phyloP scores from a whole-genome alignment of 345 rosid genomes.

The Excoecaria agallocha region DNA sequence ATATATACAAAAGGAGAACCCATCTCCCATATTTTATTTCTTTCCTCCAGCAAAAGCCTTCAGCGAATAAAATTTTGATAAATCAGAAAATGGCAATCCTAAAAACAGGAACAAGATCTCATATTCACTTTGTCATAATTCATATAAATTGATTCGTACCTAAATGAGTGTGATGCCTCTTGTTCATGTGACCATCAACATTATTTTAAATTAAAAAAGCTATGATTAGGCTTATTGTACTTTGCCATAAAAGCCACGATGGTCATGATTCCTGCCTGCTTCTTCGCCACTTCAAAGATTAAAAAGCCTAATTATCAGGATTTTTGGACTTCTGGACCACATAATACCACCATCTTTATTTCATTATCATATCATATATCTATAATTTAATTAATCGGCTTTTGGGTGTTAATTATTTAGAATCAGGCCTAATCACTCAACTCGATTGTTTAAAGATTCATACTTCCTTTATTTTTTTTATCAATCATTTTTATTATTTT shows the following conservation, averaged over 20 bases:
- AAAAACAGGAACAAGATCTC: neutral
- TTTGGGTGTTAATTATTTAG: neutral
- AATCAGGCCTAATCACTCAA: neutral
- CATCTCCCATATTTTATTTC: too few species aligned
- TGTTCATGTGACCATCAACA: too few species aligned
- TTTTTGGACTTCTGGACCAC: neutral
- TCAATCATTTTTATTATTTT: too few species aligned
- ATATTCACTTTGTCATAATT: neutral
- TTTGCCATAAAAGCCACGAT: neutral
- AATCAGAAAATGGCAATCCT: neutral
- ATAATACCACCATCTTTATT: too few species aligned
- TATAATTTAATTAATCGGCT: neutral
- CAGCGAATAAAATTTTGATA: neutral
- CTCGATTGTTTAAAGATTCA: neutral
- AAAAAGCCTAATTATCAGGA: conserved; percentile 32
- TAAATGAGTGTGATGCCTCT: too few species aligned
- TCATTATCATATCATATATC: too few species aligned
- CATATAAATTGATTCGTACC: neutral
- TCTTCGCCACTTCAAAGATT: conserved; percentile 9
- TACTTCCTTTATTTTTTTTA: too few species aligned
- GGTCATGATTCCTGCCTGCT: conserved; percentile 9
- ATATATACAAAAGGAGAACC: too few species aligned
- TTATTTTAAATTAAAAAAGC: neutral
- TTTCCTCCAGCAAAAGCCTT: neutral
- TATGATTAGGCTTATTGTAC: conserved; percentile 6